Evolutionary conservation across 139 green algal species (phyloP).

Genomic region (Chlorella sp.): DNA sequence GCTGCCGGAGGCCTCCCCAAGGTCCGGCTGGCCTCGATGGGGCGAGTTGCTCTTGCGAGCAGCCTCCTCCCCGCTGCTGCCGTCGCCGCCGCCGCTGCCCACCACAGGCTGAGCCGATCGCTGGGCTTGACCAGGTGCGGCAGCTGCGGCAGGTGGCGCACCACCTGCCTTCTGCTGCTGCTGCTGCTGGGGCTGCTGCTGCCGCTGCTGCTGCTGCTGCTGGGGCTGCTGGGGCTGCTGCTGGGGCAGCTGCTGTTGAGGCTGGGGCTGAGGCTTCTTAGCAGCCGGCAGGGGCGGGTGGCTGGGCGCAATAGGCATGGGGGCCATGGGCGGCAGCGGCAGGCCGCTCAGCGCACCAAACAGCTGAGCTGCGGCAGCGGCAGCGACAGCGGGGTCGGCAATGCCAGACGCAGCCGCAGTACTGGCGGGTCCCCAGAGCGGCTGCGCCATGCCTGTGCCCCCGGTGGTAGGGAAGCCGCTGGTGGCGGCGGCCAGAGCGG

Average conservation of each 20-base stretch:
- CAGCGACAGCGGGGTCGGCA: not conserved
- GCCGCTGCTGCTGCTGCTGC: not conserved
- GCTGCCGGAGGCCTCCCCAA: conserved; percentile 1
- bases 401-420: not conserved
- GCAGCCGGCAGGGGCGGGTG: not conserved
- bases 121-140: not conserved
- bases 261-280: not conserved
- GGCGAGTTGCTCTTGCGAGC: not conserved
- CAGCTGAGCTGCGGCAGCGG: not conserved
- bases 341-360: not conserved
- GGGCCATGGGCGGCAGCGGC: not conserved
- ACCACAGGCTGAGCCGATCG: not conserved
- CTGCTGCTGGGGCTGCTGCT: not conserved
- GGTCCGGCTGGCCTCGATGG: not conserved
- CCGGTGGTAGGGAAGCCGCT: not conserved
- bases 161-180: not conserved
- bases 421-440: not conserved
- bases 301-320: not conserved
- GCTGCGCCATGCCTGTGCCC: not conserved
- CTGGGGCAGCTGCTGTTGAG: not conserved
- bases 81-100: not conserved
- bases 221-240: not conserved
- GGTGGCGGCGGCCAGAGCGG: not conserved
- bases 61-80: not conserved
- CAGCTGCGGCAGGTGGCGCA: no score